Evolutionary conservation across 106 monocot species (phyloP).

Genomic region (Acorus calamus): DNA sequence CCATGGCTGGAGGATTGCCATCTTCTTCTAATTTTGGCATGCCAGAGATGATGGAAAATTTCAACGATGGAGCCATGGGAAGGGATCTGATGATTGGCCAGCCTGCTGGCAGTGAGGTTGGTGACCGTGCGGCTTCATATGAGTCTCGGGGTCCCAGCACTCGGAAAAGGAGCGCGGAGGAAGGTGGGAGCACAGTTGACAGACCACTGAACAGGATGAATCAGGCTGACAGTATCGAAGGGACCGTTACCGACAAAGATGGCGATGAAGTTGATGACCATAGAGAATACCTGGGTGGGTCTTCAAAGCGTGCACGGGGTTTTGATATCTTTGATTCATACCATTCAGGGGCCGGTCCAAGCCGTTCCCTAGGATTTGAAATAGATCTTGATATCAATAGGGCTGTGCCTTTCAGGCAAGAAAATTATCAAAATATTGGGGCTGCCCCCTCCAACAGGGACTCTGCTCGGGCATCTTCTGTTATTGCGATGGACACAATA

Average conservation of each 20-base stretch:
- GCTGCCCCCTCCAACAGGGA: slow-evolving; percentile 37
- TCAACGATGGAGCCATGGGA: slow-evolving; percentile 59
- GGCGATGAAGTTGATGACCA: slow-evolving; percentile 82
- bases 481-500: slow-evolving; percentile 89
- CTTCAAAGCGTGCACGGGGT: slow-evolving; percentile 46
- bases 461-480: slow-evolving; percentile 84
- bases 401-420: slow-evolving; percentile 43
- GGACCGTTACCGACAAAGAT: slow-evolving; percentile 80
- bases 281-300: slow-evolving; percentile 56
- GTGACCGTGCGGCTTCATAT: slow-evolving; percentile 90
- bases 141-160: slow-evolving; percentile 95
- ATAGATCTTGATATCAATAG: slow-evolving; percentile 47
- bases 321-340: slow-evolving; percentile 47
- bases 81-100: slow-evolving; percentile 92
- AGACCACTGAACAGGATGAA: slow-evolving; percentile 65
- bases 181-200: slow-evolving; percentile 97
- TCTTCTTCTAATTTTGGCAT: slow-evolving; percentile 28
- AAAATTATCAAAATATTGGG: slow-evolving; percentile 34
- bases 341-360: slow-evolving; percentile 66
- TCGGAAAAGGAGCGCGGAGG: slow-evolving; percentile 73
- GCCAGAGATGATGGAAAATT: slow-evolving; percentile 31
- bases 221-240: slow-evolving; percentile 87
- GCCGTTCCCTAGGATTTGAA: slow-evolving; percentile 48
- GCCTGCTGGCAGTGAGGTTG: slow-evolving; percentile 96
- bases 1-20: slow-evolving; percentile 72